Percentiles rank a stretch among this genome's conserved stretches.
Conservation (phyloP, 257 asterid species). For the Jacaranda mimosifolia region DNA sequence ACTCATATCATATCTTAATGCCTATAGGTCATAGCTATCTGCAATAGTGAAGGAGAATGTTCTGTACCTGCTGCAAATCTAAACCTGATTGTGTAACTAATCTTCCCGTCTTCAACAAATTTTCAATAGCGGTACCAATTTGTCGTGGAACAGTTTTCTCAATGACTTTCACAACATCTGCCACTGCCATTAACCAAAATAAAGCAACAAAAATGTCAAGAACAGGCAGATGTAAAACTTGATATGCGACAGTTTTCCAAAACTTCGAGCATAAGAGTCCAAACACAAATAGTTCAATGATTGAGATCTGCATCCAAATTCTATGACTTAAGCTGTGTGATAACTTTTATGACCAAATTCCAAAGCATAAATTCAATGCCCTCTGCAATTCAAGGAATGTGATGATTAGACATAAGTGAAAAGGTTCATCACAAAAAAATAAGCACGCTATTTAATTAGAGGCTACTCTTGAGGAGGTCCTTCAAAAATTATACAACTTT, state of each 20-base stretch:
- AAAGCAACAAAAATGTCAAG: constrained; percentile 33
- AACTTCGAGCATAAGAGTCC: constrained; percentile 19
- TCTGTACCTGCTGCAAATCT: constrained; percentile 92
- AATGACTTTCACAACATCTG: constrained; percentile 66
- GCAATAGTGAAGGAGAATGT: constrained; percentile 29
- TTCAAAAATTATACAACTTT: neutral
- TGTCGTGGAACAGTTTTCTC: constrained; percentile 68
- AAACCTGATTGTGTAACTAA: constrained; percentile 77
- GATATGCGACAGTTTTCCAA: constrained; percentile 13
- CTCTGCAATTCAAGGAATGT: constrained; percentile 3
- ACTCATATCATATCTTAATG: neutral
- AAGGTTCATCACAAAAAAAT: neutral
- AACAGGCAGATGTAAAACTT: constrained; percentile 17
- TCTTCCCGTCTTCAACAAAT: constrained; percentile 87
- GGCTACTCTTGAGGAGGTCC: neutral
- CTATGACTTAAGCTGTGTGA: neutral
- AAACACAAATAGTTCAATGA: constrained; percentile 23
- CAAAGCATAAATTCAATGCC: constrained; percentile 12
- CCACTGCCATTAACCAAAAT: constrained; percentile 63
- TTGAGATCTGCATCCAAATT: constrained; percentile 3
- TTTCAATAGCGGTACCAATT: constrained; percentile 78
- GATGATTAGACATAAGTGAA: constrained; percentile 7
- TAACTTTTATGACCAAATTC: constrained; percentile 11
- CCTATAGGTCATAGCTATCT: neutral
- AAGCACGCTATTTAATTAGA: neutral